phyloP scores from a whole-genome alignment of 345 rosid genomes.

The Gossypium bickii region DNA sequence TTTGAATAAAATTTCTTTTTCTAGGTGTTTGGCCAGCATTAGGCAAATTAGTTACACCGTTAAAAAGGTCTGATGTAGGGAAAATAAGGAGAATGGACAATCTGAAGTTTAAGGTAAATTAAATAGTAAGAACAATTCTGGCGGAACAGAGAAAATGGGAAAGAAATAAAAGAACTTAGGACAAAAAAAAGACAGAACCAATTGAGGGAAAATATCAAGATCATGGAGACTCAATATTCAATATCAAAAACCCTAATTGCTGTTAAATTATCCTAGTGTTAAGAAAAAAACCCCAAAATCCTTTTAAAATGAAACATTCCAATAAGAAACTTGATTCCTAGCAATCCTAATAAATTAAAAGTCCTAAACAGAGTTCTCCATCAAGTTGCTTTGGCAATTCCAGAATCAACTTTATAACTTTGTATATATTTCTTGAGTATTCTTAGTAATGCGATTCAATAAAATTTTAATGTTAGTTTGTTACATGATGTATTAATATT shows the following conservation, averaged over 20 bases:
- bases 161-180: background rate
- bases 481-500: conserved; percentile 1
- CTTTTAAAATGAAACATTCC: background rate
- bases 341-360: background rate
- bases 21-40: background rate
- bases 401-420: background rate
- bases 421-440: background rate
- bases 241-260: background rate
- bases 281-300: background rate
- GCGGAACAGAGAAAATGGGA: background rate
- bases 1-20: background rate
- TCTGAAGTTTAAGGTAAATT: background rate
- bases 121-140: background rate
- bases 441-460: background rate
- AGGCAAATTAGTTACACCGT: background rate
- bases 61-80: background rate
- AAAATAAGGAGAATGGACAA: background rate
- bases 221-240: background rate
- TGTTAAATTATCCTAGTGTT: background rate
- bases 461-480: background rate
- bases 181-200: background rate
- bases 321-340: background rate
- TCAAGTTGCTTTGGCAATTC: background rate
- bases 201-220: background rate
- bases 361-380: background rate